A percentile compares a stretch with the other conserved stretches of the same genome.
phyloP scores from a whole-genome alignment of 371 early-diverging fungal species.

The Mucor saturninus region DNA sequence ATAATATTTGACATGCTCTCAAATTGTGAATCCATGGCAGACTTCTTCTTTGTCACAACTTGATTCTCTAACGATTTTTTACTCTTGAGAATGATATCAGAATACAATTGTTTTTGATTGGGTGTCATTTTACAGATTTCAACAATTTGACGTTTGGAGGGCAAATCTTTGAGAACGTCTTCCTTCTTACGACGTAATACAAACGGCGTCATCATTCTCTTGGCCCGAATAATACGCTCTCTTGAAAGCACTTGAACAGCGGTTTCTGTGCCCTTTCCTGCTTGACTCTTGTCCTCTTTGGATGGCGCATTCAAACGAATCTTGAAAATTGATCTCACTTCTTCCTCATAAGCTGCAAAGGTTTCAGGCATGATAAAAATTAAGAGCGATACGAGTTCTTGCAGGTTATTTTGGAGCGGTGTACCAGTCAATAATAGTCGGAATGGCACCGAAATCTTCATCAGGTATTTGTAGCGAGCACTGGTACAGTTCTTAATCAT shows the following conservation, averaged over 20 bases:
- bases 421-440: slow-evolving; percentile 79
- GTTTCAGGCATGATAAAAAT: slow-evolving; percentile 93
- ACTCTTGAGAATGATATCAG: slow-evolving; percentile 43
- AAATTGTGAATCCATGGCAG: slow-evolving; percentile 26
- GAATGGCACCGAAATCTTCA: slow-evolving; percentile 62
- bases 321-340: slow-evolving; percentile 57
- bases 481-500: slow-evolving; percentile 89
- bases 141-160: slow-evolving; percentile 58
- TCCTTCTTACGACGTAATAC: slow-evolving; percentile 76
- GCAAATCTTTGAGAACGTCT: slow-evolving; percentile 73
- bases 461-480: slow-evolving; percentile 80
- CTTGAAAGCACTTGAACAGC: slow-evolving; percentile 55
- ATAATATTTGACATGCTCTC: slow-evolving; percentile 65
- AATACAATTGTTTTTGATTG: slow-evolving; percentile 49
- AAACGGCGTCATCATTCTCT: slow-evolving; percentile 82
- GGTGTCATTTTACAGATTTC: slow-evolving; percentile 53
- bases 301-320: slow-evolving; percentile 35
- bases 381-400: slow-evolving; percentile 81
- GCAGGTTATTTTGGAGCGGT: slow-evolving; percentile 90
- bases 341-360: slow-evolving; percentile 69
- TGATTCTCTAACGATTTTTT: slow-evolving; percentile 31
- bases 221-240: slow-evolving; percentile 69
- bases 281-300: slow-evolving; percentile 26
- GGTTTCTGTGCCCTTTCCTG: slow-evolving; percentile 6
- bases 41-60: slow-evolving; percentile 1